Percentiles rank a stretch among this genome's conserved stretches.
These are phyloP conservation scores for Pseudotsuga menziesii DNA, from an alignment of 75 land plant genomes.

Conservation along the genomic window DNA sequence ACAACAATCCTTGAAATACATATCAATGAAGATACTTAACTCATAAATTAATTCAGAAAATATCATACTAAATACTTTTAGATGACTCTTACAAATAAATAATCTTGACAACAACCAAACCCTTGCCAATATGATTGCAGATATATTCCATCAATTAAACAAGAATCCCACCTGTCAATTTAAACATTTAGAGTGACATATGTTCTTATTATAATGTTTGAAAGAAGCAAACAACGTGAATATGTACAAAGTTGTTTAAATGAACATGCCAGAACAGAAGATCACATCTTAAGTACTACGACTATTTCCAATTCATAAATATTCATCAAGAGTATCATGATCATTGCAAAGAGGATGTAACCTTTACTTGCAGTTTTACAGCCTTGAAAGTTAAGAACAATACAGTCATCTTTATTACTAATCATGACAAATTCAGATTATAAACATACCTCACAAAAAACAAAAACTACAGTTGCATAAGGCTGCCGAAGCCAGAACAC, in stretches of 20 bases:
- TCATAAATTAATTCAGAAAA: background rate
- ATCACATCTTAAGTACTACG: background rate
- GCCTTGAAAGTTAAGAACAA: background rate
- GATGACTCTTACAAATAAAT: background rate
- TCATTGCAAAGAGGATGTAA: background rate
- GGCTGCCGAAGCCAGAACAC: constrained; percentile 88
- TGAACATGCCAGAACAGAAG: background rate
- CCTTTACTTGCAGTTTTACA: background rate
- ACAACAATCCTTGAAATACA: background rate
- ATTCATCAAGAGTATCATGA: background rate
- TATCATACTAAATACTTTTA: background rate
- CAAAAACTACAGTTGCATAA: constrained; percentile 83
- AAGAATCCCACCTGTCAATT: background rate
- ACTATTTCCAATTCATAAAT: background rate
- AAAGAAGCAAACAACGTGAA: background rate
- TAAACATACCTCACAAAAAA: constrained; percentile 79
- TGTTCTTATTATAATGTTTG: background rate
- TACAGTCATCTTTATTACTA: background rate
- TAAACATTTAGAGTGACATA: too few species aligned
- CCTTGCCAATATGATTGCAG: background rate
- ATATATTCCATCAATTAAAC: background rate
- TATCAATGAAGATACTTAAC: background rate
- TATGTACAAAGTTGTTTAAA: background rate
- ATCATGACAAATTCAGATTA: background rate
- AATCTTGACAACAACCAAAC: background rate